Evolutionary conservation across 2,329 filamentous ascomycete species (phyloP).

Genomic region (Sporothrix euskadiensis): DNA sequence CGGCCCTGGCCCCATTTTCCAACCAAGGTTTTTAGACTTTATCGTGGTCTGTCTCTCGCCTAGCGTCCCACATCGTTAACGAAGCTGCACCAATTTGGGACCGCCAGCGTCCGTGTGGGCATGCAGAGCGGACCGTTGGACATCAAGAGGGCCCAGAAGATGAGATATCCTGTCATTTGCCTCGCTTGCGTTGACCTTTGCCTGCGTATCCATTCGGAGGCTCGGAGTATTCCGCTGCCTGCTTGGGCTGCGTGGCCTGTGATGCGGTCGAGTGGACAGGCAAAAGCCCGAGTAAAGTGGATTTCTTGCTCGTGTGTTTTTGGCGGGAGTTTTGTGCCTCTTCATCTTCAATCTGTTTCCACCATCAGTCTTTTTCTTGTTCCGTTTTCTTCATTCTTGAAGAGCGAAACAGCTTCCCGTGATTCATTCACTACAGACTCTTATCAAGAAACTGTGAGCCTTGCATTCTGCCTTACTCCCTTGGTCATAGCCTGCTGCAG

Average conservation of each 20-base stretch:
- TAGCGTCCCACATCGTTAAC: constrained; percentile 1
- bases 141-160: not conserved
- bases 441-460: constrained; percentile 3
- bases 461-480: constrained; percentile 23
- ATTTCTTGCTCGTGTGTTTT: not conserved
- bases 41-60: not conserved
- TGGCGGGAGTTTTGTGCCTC: no score
- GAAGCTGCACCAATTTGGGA: not conserved
- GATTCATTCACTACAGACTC: not conserved
- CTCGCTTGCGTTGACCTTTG: not conserved
- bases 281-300: not conserved
- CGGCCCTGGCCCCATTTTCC: constrained; percentile 14
- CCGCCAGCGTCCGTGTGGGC: not conserved
- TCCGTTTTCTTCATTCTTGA: not conserved
- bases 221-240: not conserved
- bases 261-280: not conserved
- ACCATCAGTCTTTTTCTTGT: not conserved
- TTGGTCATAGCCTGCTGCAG: not conserved
- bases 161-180: not conserved
- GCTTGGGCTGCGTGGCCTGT: not conserved
- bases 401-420: not conserved
- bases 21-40: not conserved
- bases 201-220: not conserved
- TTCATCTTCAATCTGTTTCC: not conserved
- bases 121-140: not conserved